Base-by-base conservation (phyloP, 192 early-diverging fungal genomes). In the Thoreauomyces humboldtii region DNA sequence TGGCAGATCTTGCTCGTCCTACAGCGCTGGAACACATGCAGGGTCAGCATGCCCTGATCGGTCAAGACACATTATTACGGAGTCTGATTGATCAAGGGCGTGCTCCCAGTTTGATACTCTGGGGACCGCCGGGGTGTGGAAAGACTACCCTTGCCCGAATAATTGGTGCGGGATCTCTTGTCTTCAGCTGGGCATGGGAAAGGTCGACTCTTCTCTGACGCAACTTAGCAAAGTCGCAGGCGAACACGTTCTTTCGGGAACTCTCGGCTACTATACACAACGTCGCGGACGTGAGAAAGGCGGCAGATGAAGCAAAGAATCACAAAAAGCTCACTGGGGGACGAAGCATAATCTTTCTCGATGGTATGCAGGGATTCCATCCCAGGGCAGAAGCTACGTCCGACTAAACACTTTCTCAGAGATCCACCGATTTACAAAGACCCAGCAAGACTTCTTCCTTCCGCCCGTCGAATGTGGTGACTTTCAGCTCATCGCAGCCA, bases 381-480 rank as follows among this genome's bases (percentile, higher is more conserved):
- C n/a, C n/a, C n/a, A n/a, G 92, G 29, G 25, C 38, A 41, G 17
- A 17, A 41, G 38, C 17, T 17, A 17, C 38, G 7, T 17, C 38
- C 38, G 9, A 41, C 9, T 17, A 41, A n/a, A n/a, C n/a, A n/a
- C n/a, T n/a, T n/a, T n/a, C 9, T 2, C 55, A 57, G 55, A 59
- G 54, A 90, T 95, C 24, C 93, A 95, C 74, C 81, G 93, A 21
- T 95, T 95, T 69, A 93, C 85, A 22, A 92, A 92, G 70, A 79
- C 85, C 11, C 93, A 95, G 65, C 93, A 95, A 56, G 93, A 95
- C 61, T 67, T 92, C 2, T 90, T 95, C 54, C 71, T 95, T 27
- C 89, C 89, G 0, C 76, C 78, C 66, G 77, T 95, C 7, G 93
- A 95, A 75, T 41, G 53, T 46, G 76, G 76, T 11, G 69, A 74